Evolutionary conservation across 768 basidiomycete species (phyloP), one percentile per base, ranked within the genome.

Genomic region (Leccinum subgranulosum): DNA sequence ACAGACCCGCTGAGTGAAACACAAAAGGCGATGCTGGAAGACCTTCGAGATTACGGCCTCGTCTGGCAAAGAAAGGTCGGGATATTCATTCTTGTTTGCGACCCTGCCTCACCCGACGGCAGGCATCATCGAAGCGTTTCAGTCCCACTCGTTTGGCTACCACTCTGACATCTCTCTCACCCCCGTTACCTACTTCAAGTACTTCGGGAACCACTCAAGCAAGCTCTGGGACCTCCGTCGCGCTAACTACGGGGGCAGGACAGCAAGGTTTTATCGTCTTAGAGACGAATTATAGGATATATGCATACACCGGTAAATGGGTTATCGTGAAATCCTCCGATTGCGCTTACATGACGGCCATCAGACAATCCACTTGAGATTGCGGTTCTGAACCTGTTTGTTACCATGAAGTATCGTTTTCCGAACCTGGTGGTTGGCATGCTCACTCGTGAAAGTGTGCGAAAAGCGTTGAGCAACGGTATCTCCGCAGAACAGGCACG

Each of bases 261-360:
- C 79, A 86, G 67, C 85, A 96, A 71, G 93, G 95, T 14, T 98
- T 97, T 77, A 88, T 98, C 64, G 86, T 98, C 63, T 81, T 99
- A 45, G 97, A 99, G 77, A 98, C 97, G 19, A 98, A 99, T 76
- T 98, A 98, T 77, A 89, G 94, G 63, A 76, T 99, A 61, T 99
- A 98, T 71, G 97, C 97, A 5, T 99, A 99, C 73, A 99, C 97
- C 34, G 89, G 94, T 94, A 62, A 57, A 52, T 19, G 59, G 53
- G 25, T 70, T 57, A 65, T 63, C 36, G 56, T 55, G 56, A 2
- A 27, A 41, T 21, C 25, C 33, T 48, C 55, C 19, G 23, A 17
- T 21, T 29, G 33, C 43, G 48, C 64, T 70, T 41, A 70, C 58
- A 60, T 53, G 61, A 65, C 55, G 59, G 51, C 54, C 19, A 33